These are phyloP conservation scores for Dendrobium nobile DNA, from an alignment of 106 monocot genomes.

Conservation along the genomic window DNA sequence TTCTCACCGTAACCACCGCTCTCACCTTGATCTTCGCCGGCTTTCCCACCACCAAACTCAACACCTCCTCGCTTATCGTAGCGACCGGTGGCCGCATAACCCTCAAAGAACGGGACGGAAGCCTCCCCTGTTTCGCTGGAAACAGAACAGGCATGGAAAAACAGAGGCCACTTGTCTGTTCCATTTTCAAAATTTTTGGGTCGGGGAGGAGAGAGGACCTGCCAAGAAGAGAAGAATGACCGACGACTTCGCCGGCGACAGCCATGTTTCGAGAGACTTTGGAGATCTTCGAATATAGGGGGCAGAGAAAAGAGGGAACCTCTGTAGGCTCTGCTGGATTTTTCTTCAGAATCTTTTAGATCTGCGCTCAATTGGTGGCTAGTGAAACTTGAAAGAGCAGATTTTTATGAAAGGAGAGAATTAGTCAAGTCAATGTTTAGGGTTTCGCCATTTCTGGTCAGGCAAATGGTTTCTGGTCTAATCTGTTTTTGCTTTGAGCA, in stretches of 20 bases:
- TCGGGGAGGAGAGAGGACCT: slow-evolving; percentile 16
- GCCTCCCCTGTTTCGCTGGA: neutral
- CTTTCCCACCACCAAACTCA: slow-evolving; percentile 22
- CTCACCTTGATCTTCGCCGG: slow-evolving; percentile 44
- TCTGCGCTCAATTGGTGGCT: neutral
- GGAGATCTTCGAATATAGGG: neutral
- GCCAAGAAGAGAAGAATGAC: slow-evolving; percentile 1
- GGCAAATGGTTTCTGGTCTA: too few relatives aligned
- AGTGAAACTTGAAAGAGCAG: neutral
- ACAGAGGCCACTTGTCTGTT: slow-evolving; percentile 21
- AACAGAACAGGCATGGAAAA: slow-evolving; percentile 15
- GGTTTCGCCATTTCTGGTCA: too few relatives aligned
- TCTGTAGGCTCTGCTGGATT: neutral
- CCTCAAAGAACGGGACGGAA: neutral
- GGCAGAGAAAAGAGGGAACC: neutral
- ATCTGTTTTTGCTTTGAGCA: too few relatives aligned
- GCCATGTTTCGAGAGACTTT: slow-evolving; percentile 5
- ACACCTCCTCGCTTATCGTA: slow-evolving; percentile 38
- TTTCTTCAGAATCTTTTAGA: neutral
- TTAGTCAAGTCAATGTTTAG: too few relatives aligned
- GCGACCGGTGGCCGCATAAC: slow-evolving; percentile 11
- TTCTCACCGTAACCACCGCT: slow-evolving; percentile 64
- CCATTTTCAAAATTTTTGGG: slow-evolving; percentile 3
- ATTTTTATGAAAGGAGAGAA: neutral
- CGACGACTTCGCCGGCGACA: slow-evolving; percentile 13